Evolutionary conservation across 805 yeast species (phyloP), one percentile per base, ranked within the genome.

Genomic region (Clavispora fructus): DNA sequence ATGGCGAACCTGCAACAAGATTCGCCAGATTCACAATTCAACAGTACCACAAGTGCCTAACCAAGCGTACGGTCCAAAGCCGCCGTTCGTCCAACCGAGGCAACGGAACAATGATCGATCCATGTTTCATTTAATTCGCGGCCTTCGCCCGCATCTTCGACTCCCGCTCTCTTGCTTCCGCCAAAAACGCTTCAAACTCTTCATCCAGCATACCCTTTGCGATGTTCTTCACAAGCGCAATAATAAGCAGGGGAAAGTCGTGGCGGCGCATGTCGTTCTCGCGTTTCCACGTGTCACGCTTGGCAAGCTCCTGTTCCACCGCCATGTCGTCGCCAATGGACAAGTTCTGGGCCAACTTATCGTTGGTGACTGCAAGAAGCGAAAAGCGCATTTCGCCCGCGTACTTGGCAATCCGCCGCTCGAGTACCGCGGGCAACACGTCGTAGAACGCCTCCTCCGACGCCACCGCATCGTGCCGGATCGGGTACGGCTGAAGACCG

Each of bases 401-500:
- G 50, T 74, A 76, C 46, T 70, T 68, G n/a, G 58, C 51, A 13
- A 82, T 74, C 35, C 87, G 65, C 14, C 69, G 61, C 45, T 60
- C 65, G 10, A 83, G 57, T 2, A 80, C 77, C 9, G 57, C 54
- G 7, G 80, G 74, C 14, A 79, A 56, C 50, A 71, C 68, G 35
- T 59, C 59, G 35, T 63, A 60, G 41, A 78, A 72, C 41, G 76
- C 77, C 13, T 71, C 71, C 7, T 67, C 67, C 13, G 59, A 54
- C 2, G 53, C 52, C 50, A 80, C 73, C 4, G 58, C 59, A 1
- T 47, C 65, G 55, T 82, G 87, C 42, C 62, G 64, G 35, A 83
- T 79, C 2, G 87, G 86, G 39, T 61, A 72, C 19, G 64, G 65
- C 46, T 77, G 78, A 43, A 83, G 65, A 1, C 88, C 88, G 57